These are phyloP conservation scores for Alternaria triticimaculans DNA, from an alignment of 2,329 filamentous ascomycete genomes.

Conservation along the genomic window DNA sequence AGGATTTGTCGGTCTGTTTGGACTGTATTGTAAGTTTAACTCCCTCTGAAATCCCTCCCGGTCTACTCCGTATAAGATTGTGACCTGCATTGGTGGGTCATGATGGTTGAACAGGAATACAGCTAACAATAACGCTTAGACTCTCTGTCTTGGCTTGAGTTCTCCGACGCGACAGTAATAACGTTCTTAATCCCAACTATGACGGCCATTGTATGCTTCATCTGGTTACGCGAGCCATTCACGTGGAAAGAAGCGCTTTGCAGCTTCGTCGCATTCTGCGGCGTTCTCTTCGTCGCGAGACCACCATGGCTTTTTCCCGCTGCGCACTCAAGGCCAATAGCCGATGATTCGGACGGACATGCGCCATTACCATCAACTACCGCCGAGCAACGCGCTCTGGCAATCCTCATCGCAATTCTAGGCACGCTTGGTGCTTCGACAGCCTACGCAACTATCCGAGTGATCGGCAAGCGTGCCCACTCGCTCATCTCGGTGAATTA, in stretches of 20 bases:
- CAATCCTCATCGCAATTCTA: constrained; percentile 72
- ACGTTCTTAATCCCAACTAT: constrained; percentile 82
- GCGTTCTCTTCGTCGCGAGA: constrained; percentile 80
- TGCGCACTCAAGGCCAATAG: constrained; percentile 25
- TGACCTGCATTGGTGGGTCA: neutral
- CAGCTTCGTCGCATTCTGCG: constrained; percentile 72
- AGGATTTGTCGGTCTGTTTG: constrained; percentile 37
- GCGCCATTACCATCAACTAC: constrained; percentile 46
- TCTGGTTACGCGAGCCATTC: constrained; percentile 76
- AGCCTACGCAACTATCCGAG: constrained; percentile 76
- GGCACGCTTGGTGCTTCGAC: constrained; percentile 71
- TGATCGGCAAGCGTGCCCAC: constrained; percentile 79
- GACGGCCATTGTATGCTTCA: constrained; percentile 77
- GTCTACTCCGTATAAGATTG: neutral
- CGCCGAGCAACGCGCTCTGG: constrained; percentile 68
- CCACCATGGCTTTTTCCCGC: constrained; percentile 63
- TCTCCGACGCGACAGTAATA: constrained; percentile 85
- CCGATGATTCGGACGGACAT: constrained; percentile 37
- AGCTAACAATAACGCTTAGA: constrained; percentile 42
- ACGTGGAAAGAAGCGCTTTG: constrained; percentile 78
- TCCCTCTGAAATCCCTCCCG: neutral
- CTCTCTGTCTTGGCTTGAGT: constrained; percentile 75
- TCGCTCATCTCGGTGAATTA: constrained; percentile 82
- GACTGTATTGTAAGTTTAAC: constrained; percentile 34
- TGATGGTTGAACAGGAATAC: neutral